A percentile compares a stretch with the other conserved stretches of the same genome.
Conservation (phyloP, 2,329 filamentous ascomycete species). For the Elsinoe ampelina region DNA sequence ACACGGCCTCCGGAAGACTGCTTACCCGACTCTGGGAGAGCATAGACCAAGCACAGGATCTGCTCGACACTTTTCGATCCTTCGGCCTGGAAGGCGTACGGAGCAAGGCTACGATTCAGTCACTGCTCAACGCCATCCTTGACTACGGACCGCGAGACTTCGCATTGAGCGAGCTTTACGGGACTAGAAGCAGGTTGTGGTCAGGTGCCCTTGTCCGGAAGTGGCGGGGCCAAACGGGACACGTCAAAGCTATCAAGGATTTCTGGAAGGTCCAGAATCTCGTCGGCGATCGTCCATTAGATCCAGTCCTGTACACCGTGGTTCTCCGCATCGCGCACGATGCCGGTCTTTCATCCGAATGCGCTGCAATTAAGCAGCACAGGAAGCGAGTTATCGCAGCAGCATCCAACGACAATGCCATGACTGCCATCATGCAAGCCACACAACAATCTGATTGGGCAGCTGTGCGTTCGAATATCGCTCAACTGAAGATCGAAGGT, state of each 20-base stretch:
- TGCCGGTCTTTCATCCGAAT: neutral
- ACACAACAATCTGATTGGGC: neutral
- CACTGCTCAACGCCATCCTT: neutral
- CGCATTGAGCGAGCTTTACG: neutral
- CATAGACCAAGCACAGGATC: neutral
- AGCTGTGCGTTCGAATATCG: neutral
- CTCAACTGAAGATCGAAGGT: neutral
- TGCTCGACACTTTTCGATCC: neutral
- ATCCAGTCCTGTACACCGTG: neutral
- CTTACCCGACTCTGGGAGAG: neutral
- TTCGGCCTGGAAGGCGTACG: neutral
- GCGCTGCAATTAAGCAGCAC: neutral
- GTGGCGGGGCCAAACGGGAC: neutral
- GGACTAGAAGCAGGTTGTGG: neutral
- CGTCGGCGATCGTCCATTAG: conserved; percentile 7
- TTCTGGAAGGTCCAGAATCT: conserved; percentile 6
- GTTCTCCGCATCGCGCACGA: neutral
- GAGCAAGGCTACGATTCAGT: neutral
- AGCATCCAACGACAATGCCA: neutral
- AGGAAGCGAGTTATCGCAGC: neutral
- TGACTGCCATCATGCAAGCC: neutral
- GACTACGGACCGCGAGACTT: neutral
- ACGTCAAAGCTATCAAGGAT: neutral
- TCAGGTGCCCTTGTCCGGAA: neutral
- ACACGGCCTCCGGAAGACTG: neutral